Conservation (phyloP, 2,329 filamentous ascomycete genomes). For the Zasmidium cellare region DNA sequence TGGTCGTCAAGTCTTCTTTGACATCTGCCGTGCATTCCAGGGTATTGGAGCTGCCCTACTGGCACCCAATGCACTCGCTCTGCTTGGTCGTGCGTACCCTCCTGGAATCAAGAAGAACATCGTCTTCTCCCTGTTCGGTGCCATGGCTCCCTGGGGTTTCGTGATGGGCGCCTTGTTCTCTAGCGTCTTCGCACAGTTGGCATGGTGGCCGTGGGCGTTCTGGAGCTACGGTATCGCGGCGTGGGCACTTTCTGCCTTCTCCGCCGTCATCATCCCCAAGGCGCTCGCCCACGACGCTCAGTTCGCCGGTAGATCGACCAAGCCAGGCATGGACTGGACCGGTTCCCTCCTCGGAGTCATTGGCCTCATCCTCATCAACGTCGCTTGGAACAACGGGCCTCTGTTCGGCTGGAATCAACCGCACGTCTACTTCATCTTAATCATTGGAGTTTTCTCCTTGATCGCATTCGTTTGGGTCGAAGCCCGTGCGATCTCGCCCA, state of each 20-base stretch:
- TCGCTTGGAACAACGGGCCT: constrained; percentile 36
- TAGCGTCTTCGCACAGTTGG: constrained; percentile 33
- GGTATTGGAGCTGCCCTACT: constrained; percentile 41
- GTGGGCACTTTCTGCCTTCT: constrained; percentile 23
- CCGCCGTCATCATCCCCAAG: constrained; percentile 30
- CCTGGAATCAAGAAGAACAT: constrained; percentile 41
- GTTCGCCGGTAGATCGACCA: constrained; percentile 13
- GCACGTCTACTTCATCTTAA: constrained; percentile 31
- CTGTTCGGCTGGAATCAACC: constrained; percentile 33
- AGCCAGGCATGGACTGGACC: constrained; percentile 26
- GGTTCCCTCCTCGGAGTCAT: constrained; percentile 31
- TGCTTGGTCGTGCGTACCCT: constrained; percentile 37
- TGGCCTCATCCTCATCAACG: constrained; percentile 34
- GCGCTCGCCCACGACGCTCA: constrained; percentile 21
- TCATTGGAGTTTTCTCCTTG: constrained; percentile 31
- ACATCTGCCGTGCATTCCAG: constrained; percentile 41
- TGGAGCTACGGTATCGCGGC: constrained; percentile 33
- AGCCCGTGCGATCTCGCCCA: constrained; percentile 22
- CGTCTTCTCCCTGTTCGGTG: constrained; percentile 40
- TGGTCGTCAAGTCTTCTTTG: constrained; percentile 32
- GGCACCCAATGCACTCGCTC: constrained; percentile 40
- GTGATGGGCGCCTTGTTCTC: constrained; percentile 37
- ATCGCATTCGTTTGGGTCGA: constrained; percentile 33
- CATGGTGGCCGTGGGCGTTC: constrained; percentile 39
- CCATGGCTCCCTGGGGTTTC: constrained; percentile 38